phyloP scores from a whole-genome alignment of 2,329 filamentous ascomycete species.

The Penicillium concentricum region DNA sequence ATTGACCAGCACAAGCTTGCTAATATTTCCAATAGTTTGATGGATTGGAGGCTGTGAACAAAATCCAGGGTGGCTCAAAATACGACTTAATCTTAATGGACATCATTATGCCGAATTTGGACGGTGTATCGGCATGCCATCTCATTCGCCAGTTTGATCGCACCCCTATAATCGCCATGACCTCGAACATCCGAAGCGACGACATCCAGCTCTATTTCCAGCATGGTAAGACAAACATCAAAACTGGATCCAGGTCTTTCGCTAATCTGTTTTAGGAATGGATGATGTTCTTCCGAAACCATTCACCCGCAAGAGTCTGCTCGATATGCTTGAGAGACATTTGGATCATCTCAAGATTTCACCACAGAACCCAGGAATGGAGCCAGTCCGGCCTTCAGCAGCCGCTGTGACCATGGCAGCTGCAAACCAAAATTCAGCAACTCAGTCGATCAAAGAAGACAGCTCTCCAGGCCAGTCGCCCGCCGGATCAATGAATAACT shows the following conservation, averaged over 20 bases:
- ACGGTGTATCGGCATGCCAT: constrained; percentile 91
- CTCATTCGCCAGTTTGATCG: constrained; percentile 85
- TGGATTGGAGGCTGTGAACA: constrained; percentile 86
- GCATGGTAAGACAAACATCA: constrained; percentile 65
- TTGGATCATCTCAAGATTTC: constrained; percentile 77
- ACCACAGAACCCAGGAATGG: constrained; percentile 50
- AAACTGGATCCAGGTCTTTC: background rate
- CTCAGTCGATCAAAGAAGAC: constrained; percentile 61
- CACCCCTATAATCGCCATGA: constrained; percentile 95
- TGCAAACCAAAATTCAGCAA: constrained; percentile 48
- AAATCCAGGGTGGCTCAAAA: constrained; percentile 66
- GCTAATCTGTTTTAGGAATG: constrained; percentile 66
- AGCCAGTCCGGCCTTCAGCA: constrained; percentile 43
- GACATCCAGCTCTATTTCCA: constrained; percentile 97
- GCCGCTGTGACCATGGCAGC: constrained; percentile 44
- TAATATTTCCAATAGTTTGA: constrained; percentile 60
- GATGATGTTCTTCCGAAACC: constrained; percentile 96
- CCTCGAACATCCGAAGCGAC: constrained; percentile 93
- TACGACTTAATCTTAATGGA: constrained; percentile 80
- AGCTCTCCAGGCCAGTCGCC: constrained; percentile 63
- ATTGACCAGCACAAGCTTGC: constrained; percentile 4
- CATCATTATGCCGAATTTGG: constrained; percentile 95
- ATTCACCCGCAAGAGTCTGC: constrained; percentile 84
- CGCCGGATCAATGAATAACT: constrained; percentile 57
- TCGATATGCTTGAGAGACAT: constrained; percentile 84